Evolutionary conservation across 345 rosid genomes (phyloP).

Genomic region (Trapa incisa): DNA sequence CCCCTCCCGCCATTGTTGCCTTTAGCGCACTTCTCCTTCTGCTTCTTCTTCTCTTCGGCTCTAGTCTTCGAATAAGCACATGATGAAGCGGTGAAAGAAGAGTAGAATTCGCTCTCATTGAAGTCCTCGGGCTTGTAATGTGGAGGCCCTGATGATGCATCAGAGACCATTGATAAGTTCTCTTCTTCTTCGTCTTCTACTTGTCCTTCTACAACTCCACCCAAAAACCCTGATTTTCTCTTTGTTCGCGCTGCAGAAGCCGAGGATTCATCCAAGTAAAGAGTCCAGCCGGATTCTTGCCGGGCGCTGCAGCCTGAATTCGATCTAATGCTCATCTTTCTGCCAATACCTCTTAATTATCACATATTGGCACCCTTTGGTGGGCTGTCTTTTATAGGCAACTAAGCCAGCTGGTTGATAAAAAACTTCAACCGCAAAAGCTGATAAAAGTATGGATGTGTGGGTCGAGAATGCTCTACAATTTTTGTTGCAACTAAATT

Average conservation of each 20-base stretch:
- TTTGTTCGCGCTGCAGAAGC: background rate
- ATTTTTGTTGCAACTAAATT: too few relatives aligned
- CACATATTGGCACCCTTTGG: background rate
- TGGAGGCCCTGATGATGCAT: conserved; percentile 81
- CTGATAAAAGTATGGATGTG: background rate
- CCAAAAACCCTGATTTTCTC: conserved; percentile 9
- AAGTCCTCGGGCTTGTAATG: conserved; percentile 28
- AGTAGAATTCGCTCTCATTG: conserved; percentile 20
- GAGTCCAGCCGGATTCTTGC: conserved; percentile 1
- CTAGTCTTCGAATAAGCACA: background rate
- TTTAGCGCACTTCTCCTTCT: conserved; percentile 16
- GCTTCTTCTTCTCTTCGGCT: conserved; percentile 1
- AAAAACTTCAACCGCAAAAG: background rate
- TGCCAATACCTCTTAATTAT: background rate
- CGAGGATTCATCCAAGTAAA: background rate
- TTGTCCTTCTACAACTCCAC: conserved; percentile 8
- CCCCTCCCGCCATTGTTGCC: conserved; percentile 11
- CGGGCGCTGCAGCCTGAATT: background rate
- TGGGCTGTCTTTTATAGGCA: background rate
- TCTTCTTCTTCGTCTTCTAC: conserved; percentile 27
- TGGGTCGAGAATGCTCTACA: too few relatives aligned
- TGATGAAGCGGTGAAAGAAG: conserved; percentile 6
- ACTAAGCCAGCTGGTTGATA: background rate
- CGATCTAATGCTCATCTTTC: background rate
- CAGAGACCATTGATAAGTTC: conserved; percentile 78